Evolutionary conservation across 306 rosid genomes (phyloP), one percentile per base, ranked within the genome.

Genomic region (Cicer yamashitae): DNA sequence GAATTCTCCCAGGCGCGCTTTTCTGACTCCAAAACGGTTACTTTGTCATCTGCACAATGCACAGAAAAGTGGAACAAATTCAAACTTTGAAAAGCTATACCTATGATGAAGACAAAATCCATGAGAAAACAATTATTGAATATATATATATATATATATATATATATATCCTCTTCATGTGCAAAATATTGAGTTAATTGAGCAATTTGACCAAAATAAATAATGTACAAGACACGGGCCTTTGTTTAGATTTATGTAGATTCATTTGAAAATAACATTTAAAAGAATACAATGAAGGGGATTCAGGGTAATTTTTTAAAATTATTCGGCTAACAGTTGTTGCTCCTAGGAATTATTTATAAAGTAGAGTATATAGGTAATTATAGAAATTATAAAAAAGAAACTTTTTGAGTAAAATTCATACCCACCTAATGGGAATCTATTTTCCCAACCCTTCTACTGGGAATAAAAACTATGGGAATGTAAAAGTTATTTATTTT

Each of bases 21-120:
- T 81, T 91, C 98, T 4, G 96, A 83, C 83, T 94, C 97, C 78
- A 94, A 69, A 78, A 87, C 90, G 15, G 97, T 89, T 82, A 94
- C 98, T 81, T 94, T 89, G 76, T 89, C 98, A 84, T 94, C 98
- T 91, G 81, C 68, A 83, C 11, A 47, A 38, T n/a, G 72, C 51
- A 39, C 70, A 58, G 17, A 25, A 70, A 68, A 83, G 45, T 10
- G 71, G 61, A 68, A 62, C 38, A 56, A 48, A 17, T 30, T 81
- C 67, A 77, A 61, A 1, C 2, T 34, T 62, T n/a, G 12, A 9
- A 1, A 56, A 68, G 18, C 39, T 5, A 73, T 74, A 67, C 66
- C n/a, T 61, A 60, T 44, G 40, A 37, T 20, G 44, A 54, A 71
- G 51, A 34, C 17, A 52, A 17, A 46, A 72, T 73, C 52, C 70